These are phyloP conservation scores for Eremochloa ophiuroides DNA, from an alignment of 176 grass and related monocot species.

Conservation along the genomic window DNA sequence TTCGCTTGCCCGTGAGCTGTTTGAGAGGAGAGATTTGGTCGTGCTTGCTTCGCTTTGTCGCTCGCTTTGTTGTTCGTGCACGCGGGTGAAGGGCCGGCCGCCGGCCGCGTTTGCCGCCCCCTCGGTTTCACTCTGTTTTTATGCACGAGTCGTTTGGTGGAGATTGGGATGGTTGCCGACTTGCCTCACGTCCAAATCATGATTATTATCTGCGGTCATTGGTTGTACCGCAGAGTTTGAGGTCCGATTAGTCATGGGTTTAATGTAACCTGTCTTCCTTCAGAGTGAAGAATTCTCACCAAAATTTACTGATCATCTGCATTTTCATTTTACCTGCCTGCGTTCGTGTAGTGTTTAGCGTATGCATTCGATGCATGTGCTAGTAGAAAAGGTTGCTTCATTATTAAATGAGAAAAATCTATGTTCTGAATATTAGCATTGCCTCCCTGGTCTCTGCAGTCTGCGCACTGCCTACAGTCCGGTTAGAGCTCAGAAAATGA, in stretches of 20 bases:
- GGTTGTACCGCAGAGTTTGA: neutral
- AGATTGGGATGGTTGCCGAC: constrained; percentile 1
- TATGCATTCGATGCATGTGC: neutral
- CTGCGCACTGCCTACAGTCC: neutral
- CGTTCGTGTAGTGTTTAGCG: neutral
- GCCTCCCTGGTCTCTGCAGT: neutral
- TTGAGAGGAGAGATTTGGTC: neutral
- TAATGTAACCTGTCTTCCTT: neutral
- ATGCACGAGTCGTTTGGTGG: neutral
- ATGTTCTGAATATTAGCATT: neutral
- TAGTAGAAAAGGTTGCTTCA: neutral
- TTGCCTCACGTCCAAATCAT: neutral
- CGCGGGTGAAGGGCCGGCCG: neutral
- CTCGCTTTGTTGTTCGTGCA: neutral
- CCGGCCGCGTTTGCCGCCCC: neutral
- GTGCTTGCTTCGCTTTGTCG: neutral
- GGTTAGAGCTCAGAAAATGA: neutral
- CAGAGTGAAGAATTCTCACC: neutral
- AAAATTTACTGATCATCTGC: neutral
- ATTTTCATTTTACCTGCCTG: neutral
- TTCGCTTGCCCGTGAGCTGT: neutral
- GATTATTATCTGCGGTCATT: neutral
- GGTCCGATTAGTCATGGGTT: neutral
- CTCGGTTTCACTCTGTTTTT: neutral
- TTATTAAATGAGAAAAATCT: neutral